A percentile compares a stretch with the other conserved stretches of the same genome.
phyloP scores from a whole-genome alignment of 2,329 filamentous ascomycete species.

The Alternaria arborescens region DNA sequence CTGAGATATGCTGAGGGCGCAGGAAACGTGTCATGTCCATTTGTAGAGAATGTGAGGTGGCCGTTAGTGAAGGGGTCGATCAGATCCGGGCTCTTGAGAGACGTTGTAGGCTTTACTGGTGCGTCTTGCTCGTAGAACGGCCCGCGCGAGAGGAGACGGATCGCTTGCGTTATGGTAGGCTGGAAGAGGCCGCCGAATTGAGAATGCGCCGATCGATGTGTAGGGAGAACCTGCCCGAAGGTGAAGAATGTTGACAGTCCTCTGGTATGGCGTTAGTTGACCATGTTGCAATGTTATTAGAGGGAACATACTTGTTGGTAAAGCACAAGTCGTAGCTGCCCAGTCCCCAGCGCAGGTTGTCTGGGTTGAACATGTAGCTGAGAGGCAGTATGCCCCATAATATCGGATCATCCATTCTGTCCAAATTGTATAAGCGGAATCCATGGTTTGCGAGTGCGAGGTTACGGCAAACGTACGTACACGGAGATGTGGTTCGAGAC shows the following conservation, averaged over 20 bases:
- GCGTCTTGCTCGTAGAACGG: slow-evolving; percentile 54
- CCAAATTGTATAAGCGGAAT: slow-evolving; percentile 23
- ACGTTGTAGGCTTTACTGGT: slow-evolving; percentile 33
- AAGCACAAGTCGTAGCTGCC: slow-evolving; percentile 97
- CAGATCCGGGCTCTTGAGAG: slow-evolving; percentile 42
- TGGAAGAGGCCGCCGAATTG: slow-evolving; percentile 86
- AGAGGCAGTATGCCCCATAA: slow-evolving; percentile 90
- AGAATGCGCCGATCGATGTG: slow-evolving; percentile 82
- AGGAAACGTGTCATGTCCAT: slow-evolving; percentile 69
- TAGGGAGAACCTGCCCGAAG: slow-evolving; percentile 88
- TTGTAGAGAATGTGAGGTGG: slow-evolving; percentile 70
- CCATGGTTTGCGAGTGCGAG: slow-evolving; percentile 12
- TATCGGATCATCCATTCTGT: slow-evolving; percentile 89
- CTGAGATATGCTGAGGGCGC: slow-evolving; percentile 75
- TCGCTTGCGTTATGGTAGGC: slow-evolving; percentile 83
- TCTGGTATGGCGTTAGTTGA: slow-evolving; percentile 56
- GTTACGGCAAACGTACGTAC: slow-evolving; percentile 65
- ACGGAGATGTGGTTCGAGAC: slow-evolving; percentile 90
- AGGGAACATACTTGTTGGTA: slow-evolving; percentile 72
- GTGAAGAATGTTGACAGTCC: slow-evolving; percentile 80
- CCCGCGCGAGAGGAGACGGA: slow-evolving; percentile 77
- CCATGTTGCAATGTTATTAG: no score
- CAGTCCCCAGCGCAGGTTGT: slow-evolving; percentile 85
- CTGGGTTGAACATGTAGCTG: slow-evolving; percentile 73
- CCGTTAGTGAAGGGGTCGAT: slow-evolving; percentile 65